Evolutionary conservation across 108 stramenopile species (phyloP), one percentile per base, ranked within the genome.

Genomic region (Cyclotella baltica): DNA sequence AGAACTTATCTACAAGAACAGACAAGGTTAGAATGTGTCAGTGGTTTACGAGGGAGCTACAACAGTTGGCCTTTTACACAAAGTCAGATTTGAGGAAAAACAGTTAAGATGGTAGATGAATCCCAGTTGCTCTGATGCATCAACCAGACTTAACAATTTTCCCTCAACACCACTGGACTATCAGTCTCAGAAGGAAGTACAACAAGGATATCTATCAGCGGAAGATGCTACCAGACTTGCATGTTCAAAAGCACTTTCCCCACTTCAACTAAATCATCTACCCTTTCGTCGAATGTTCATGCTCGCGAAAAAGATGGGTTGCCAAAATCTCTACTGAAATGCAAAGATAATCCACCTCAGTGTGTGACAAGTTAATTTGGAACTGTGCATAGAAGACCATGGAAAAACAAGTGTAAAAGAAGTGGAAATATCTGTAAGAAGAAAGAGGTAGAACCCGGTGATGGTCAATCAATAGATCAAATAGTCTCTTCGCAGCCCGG

Each of bases 191-290:
- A 53, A 67, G 23, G 77, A 78, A 31, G 51, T 62, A 2, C 28
- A 23, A 3, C 22, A 30, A 1, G 71, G 59, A 16, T 31, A 34
- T 74, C 4, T 77, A 33, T 34, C 58, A 31, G 19, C 43, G 0
- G 34, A 59, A 36, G 47, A 77, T 3, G 22, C 57, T 3, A 30
- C 43, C 28, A 22, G 35, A 4, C 37, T 77, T 18, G 31, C 61
- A 0, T 4, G 58, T 36, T 67, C 76, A 0, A 27, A 62, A 50
- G 5, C 58, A 15, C 46, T 77, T 3, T 62, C 76, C 1, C 79
- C 79, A 50, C 35, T 74, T 0, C 79, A 80, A 13, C 35, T 77
- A 4, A 48, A 72, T 64, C 69, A 77, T 62, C 4, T 50, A 25
- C 70, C 76, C 36, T 77, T 77, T 35, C 61, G 33, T 3, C n/a